These are phyloP conservation scores for Pseudofabraea citricarpa DNA, from an alignment of 2,329 filamentous ascomycete species.

Conservation along the genomic window DNA sequence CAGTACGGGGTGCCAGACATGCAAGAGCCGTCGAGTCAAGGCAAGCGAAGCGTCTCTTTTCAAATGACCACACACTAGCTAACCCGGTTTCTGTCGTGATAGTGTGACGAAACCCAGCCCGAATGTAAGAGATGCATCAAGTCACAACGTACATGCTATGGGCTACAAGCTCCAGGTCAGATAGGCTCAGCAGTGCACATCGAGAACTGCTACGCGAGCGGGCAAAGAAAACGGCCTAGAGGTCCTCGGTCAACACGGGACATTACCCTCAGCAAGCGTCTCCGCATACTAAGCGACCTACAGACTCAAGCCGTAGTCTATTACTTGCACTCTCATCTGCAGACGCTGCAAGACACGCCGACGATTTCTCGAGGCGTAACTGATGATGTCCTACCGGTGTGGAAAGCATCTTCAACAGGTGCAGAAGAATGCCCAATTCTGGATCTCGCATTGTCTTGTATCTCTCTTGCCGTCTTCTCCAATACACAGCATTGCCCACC, in stretches of 20 bases:
- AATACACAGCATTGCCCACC: conserved; percentile 16
- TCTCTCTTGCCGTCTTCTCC: conserved; percentile 25
- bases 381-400: conserved; percentile 9
- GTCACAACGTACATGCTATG: conserved; percentile 19
- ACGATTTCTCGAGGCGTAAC: conserved; percentile 9
- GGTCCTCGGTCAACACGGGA: conserved; percentile 23
- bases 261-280: conserved; percentile 7
- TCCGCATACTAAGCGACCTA: conserved; percentile 19
- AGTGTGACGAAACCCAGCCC: conserved; percentile 24
- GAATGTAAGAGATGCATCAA: conserved; percentile 22
- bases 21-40: too few species aligned
- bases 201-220: conserved; percentile 27
- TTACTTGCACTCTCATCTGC: conserved; percentile 21
- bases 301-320: conserved; percentile 21
- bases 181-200: conserved; percentile 16
- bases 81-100: too few species aligned
- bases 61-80: too few species aligned
- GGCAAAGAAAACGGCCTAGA: conserved; percentile 25
- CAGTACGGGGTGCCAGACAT: too few species aligned
- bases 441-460: conserved; percentile 24
- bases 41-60: too few species aligned
- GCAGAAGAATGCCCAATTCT: conserved; percentile 14
- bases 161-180: conserved; percentile 2
- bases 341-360: conserved; percentile 11
- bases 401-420: conserved; percentile 7